Conservation (phyloP, 1,139 yeast species). For the Hyphopichia khmerensis region DNA sequence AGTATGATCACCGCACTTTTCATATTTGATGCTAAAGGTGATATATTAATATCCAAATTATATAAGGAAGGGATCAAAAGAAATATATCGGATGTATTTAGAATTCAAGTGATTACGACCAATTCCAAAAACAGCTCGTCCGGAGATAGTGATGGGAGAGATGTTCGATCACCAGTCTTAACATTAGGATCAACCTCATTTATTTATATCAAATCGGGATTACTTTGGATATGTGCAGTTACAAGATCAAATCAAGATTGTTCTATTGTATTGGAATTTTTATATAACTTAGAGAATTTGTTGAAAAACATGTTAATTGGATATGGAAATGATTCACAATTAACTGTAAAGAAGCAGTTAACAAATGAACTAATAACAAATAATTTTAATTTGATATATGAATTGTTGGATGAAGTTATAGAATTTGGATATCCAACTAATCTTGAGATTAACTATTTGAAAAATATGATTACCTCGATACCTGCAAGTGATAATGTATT, state of each 20-base stretch:
- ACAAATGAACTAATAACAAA: conserved; percentile 34
- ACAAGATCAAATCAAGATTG: conserved; percentile 88
- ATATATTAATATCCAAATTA: conserved; percentile 74
- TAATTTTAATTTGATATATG: conserved; percentile 70
- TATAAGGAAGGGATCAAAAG: conserved; percentile 64
- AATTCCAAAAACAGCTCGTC: conserved; percentile 16
- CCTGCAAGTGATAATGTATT: conserved; percentile 23
- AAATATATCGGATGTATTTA: conserved; percentile 83
- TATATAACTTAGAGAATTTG: conserved; percentile 58
- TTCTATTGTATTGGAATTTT: conserved; percentile 73
- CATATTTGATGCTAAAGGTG: conserved; percentile 78
- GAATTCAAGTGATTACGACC: conserved; percentile 80
- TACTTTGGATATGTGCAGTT: conserved; percentile 81
- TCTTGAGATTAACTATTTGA: conserved; percentile 51
- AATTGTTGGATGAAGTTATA: conserved; percentile 71
- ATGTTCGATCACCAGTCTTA: conserved; percentile 73
- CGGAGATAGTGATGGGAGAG: conserved; percentile 15
- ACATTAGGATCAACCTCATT: conserved; percentile 94
- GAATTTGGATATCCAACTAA: conserved; percentile 84
- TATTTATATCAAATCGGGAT: conserved; percentile 68
- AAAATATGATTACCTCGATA: conserved; percentile 22
- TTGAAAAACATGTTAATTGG: conserved; percentile 23
- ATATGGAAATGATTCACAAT: conserved; percentile 10
- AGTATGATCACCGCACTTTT: conserved; percentile 78
- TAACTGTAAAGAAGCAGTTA: conserved; percentile 12